A percentile compares a stretch with the other conserved stretches of the same genome.
These are phyloP conservation scores for Cyberlindnera mrakii DNA, from an alignment of 805 yeast genomes.

Conservation along the genomic window DNA sequence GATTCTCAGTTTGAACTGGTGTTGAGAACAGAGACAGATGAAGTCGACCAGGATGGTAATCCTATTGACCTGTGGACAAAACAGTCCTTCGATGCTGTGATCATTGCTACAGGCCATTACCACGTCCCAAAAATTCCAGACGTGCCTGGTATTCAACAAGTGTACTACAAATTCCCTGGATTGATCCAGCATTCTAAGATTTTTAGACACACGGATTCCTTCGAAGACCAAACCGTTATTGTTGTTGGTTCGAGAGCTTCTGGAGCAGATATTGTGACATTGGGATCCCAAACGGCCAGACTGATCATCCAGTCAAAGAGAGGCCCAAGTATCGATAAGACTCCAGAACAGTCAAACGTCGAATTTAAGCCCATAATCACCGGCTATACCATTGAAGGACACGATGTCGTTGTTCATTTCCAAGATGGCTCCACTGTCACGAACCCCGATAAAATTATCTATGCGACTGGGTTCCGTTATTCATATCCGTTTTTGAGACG, in stretches of 20 bases:
- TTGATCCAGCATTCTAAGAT: constrained; percentile 27
- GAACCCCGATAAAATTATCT: constrained; percentile 51
- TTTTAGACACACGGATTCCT: constrained; percentile 20
- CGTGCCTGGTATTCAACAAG: constrained; percentile 38
- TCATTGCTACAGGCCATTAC: constrained; percentile 53
- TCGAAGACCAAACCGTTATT: constrained; percentile 32
- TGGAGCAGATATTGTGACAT: constrained; percentile 49
- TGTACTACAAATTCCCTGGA: constrained; percentile 9
- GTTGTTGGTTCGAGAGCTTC: constrained; percentile 65
- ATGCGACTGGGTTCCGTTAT: constrained; percentile 66
- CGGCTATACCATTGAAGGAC: constrained; percentile 26
- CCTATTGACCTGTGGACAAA: constrained; percentile 32
- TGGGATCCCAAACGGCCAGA: constrained; percentile 7
- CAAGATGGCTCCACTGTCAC: constrained; percentile 36
- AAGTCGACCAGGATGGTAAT: constrained; percentile 13
- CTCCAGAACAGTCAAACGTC: constrained; percentile 16
- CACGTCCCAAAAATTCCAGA: constrained; percentile 49
- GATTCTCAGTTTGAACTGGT: constrained; percentile 25
- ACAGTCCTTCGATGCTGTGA: constrained; percentile 33
- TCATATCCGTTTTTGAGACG: constrained; percentile 49
- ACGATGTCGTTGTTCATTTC: constrained; percentile 29
- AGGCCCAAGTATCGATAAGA: constrained; percentile 19
- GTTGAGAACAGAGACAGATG: constrained; percentile 24
- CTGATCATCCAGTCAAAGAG: constrained; percentile 29
- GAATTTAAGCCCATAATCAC: constrained; percentile 32